Base-by-base conservation (phyloP, 352 stramenopile genomes). In the Phytopythium cucurbitacearum region DNA sequence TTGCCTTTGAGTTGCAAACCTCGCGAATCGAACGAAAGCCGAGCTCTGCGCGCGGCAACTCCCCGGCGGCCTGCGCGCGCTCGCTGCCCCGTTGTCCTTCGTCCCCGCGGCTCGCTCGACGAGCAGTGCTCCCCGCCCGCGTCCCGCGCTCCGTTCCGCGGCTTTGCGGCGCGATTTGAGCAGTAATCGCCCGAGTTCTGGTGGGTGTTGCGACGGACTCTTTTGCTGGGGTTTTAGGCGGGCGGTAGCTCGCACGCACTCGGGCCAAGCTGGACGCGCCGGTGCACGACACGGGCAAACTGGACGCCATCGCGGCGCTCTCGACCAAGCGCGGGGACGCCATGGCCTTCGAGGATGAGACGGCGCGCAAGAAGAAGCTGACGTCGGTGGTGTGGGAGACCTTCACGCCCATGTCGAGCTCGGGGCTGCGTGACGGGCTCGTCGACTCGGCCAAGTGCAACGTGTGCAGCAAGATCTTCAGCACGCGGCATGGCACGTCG, bases 341-440 rank as follows among this genome's bases (percentile, higher is more conserved):
- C 43, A 80, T 89, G 62, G 67, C 70, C 33, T 85, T 87, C 43
- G 76, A 87, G 43, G 76, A 89, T 50, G 76, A 87, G 54, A 51
- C 65, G 9, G 65, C 69, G 55, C 77, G 78, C 60, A 89, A 87
- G 59, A 91, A 91, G 62, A 91, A 91, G 65, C 76, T 89, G 57
- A 91, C 80, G 56, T 89, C 78, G 57, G 64, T 89, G 57, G 80
- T 91, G 39, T 91, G 80, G 80, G 78, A 91, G 66, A 91, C 77
- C 32, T 91, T 91, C 57, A 87, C 80, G 52, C 80, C 80, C 43
- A 69, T 87, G 42, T 81, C 65, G 33, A 89, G 73, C 62, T 81
- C 60, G 40, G 80, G 77, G 0, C 51, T 83, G 45, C 80, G 76
- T 48, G 80, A 91, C 50, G 80, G 80, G 28, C 56, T 87, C 45